Conservation (phyloP, 1,284 basidiomycete genomes). For the Ceratobasidium sp. region DNA sequence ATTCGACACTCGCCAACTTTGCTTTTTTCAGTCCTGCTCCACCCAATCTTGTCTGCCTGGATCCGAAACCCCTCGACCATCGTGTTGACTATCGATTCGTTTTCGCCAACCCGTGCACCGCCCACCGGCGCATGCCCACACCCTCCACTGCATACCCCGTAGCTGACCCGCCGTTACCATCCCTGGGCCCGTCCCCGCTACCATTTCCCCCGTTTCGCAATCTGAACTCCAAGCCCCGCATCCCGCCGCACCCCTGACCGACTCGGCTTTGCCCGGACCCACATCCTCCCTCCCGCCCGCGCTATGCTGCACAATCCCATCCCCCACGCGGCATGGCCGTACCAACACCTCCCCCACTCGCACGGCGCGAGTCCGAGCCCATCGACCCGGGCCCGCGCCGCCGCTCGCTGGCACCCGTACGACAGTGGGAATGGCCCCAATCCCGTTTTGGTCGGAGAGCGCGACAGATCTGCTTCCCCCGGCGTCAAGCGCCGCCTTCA, state of each 20-base stretch:
- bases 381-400: constrained; percentile 18
- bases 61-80: no score
- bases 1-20: constrained; percentile 19
- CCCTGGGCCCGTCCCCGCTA: no score
- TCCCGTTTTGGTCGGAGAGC: background rate
- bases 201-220: constrained; percentile 31
- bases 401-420: constrained; percentile 44
- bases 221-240: constrained; percentile 26
- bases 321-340: no score
- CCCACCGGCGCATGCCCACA: constrained; percentile 40
- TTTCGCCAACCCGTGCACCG: no score
- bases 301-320: no score
- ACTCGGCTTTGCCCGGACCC: no score
- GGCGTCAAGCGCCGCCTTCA: constrained; percentile 27
- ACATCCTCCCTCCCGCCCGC: no score
- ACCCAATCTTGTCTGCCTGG: no score
- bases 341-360: constrained; percentile 20
- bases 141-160: constrained; percentile 19
- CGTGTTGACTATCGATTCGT: no score
- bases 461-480: background rate
- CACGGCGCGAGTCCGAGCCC: no score
- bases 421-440: constrained; percentile 25
- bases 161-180: constrained; percentile 5
- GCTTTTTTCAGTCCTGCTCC: no score
- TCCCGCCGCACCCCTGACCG: constrained; percentile 26